Evolutionary conservation across 1,284 basidiomycete genomes (phyloP).

Genomic region (Ceratobasidium sp.): DNA sequence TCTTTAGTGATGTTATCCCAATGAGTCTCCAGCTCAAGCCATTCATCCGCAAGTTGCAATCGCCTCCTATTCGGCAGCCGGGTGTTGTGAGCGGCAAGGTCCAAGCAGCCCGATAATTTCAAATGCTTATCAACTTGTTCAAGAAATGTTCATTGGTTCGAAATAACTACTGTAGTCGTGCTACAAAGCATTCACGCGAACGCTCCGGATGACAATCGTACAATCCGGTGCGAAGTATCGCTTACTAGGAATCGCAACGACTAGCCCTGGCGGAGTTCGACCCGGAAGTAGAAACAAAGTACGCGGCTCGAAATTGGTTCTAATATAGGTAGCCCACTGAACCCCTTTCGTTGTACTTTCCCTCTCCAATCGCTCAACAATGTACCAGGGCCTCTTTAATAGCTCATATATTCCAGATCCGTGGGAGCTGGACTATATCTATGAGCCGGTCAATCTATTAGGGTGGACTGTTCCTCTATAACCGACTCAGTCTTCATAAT

Average conservation of each 20-base stretch:
- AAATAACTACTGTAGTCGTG: not conserved
- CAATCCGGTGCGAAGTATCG: not conserved
- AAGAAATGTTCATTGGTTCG: not conserved
- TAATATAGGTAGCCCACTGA: not conserved
- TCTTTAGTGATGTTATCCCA: not conserved
- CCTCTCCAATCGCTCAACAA: not conserved
- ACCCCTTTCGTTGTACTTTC: not conserved
- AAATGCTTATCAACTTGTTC: not conserved
- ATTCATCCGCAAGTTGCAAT: not conserved
- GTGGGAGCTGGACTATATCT: constrained; percentile 11
- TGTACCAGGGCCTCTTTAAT: constrained; percentile 25
- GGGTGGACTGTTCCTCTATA: not conserved
- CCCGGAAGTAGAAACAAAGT: not conserved
- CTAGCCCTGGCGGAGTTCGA: not conserved
- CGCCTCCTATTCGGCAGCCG: not conserved
- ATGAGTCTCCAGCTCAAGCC: not conserved
- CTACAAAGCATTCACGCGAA: not conserved
- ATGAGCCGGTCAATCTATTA: constrained; percentile 22
- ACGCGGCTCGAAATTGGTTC: not conserved
- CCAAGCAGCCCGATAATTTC: not conserved
- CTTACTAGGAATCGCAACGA: not conserved
- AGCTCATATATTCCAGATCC: constrained; percentile 17
- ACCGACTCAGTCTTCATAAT: not conserved
- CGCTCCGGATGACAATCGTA: not conserved
- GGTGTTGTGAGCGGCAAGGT: not conserved